Conservation (phyloP, 192 early-diverging fungal genomes). For the Umbelopsis sp. region DNA sequence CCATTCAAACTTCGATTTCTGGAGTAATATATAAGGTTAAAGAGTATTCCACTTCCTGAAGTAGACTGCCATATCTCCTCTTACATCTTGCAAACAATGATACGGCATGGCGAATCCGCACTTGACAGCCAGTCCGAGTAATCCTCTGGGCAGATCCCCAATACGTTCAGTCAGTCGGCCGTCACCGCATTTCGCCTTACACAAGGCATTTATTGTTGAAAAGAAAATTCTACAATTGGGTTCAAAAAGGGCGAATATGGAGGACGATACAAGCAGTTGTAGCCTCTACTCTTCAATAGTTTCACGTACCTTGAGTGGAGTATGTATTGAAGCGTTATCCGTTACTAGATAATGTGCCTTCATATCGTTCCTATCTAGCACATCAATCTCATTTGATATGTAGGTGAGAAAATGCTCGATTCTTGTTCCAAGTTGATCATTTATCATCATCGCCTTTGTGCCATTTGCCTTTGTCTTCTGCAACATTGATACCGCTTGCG, state of each 20-base stretch:
- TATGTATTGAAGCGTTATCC: too few relatives aligned
- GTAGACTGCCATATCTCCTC: background rate
- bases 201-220: constrained; percentile 12
- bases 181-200: constrained; percentile 6
- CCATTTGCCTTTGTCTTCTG: too few relatives aligned
- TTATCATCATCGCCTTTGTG: too few relatives aligned
- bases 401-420: too few relatives aligned
- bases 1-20: background rate
- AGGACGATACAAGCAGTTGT: constrained; percentile 24
- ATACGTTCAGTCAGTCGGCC: background rate
- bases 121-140: constrained; percentile 1
- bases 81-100: constrained; percentile 1
- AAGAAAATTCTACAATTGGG: constrained; percentile 33
- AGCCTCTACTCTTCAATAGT: too few relatives aligned
- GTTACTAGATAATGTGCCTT: too few relatives aligned
- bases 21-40: background rate
- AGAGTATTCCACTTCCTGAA: constrained; percentile 8
- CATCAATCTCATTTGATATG: too few relatives aligned
- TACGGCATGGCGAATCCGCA: background rate
- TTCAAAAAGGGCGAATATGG: constrained; percentile 32
- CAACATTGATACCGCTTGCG: too few relatives aligned
- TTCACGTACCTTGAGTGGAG: too few relatives aligned
- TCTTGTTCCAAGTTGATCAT: too few relatives aligned
- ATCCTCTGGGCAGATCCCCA: too few relatives aligned
- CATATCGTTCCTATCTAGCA: too few relatives aligned